These are phyloP conservation scores for Dryadomyces sulphureus DNA, from an alignment of 2,329 filamentous ascomycete genomes.

Conservation along the genomic window DNA sequence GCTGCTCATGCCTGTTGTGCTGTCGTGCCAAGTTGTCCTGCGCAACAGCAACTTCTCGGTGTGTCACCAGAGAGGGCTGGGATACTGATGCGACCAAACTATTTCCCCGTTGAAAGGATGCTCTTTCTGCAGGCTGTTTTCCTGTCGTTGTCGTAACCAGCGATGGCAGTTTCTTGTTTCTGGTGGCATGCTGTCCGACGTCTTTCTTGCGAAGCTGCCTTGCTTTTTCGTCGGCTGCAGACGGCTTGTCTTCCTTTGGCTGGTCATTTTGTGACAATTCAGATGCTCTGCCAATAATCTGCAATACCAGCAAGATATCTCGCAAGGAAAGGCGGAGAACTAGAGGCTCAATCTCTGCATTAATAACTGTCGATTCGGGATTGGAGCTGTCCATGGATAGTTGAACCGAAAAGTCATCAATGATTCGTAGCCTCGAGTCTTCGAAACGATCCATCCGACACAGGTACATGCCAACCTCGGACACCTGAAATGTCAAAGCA, in stretches of 20 bases:
- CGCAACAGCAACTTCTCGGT: neutral
- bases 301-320: conserved; percentile 85
- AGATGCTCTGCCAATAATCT: conserved; percentile 81
- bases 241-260: conserved; percentile 25
- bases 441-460: conserved; percentile 98
- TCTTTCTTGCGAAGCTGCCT: conserved; percentile 35
- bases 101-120: neutral
- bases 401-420: conserved; percentile 91
- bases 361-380: conserved; percentile 57
- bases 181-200: conserved; percentile 40
- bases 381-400: conserved; percentile 66
- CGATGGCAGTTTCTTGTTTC: conserved; percentile 39
- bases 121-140: neutral
- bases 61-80: neutral
- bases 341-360: conserved; percentile 78
- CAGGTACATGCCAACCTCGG: conserved; percentile 92
- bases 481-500: conserved; percentile 82
- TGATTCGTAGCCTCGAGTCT: conserved; percentile 72
- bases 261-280: conserved; percentile 58
- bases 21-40: conserved; percentile 18
- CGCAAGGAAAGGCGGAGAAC: conserved; percentile 81
- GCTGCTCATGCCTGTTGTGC: conserved; percentile 46
- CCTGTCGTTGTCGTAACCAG: conserved; percentile 21
- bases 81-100: neutral
- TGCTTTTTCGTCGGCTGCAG: conserved; percentile 37